Evolutionary conservation across 1,284 basidiomycete species (phyloP), one percentile per base, ranked within the genome.

Genomic region (Cryptococcus jaspeensis): DNA sequence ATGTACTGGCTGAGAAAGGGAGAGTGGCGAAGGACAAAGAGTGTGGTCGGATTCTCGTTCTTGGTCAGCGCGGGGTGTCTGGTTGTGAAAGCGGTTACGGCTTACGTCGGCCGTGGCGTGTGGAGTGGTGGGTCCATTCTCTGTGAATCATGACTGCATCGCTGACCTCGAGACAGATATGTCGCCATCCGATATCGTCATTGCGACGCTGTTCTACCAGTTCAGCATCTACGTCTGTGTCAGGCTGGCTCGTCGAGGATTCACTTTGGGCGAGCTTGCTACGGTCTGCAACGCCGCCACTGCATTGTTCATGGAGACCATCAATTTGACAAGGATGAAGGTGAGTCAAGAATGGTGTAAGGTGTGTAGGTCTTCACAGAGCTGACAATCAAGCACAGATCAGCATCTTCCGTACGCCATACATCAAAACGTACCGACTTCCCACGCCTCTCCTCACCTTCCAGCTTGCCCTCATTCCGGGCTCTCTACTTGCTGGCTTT

Each of bases 191-290:
- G 95, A 99, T 70, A 82, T 92, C 49, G 78, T 85, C 18, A 80
- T 88, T 12, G 84, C 85, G 22, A 86, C 91, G 0, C 73, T 90
- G 45, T 90, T 95, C 78, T 98, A 89, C 76, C 96, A 99, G 72
- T 87, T 92, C 66, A 87, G 90, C 44, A 81, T 98, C 52, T 99
- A 98, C 73, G 83, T 89, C 48, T 90, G 90, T 52, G 84, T 96
- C 49, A 84, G 95, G 22, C 81, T 99, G 36, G 95, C 93, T 0
- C 87, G 96, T 64, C 85, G 89, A 23, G 91, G 90, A 13, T 95
- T 98, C 76, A 99, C 95, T 0, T 82, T 99, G 1, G 96, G 96
- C 47, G 96, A 99, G 74, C 83, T 98, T 11, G 87, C 87, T 18
- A 80, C 97, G 22, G 89, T 96, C 15, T 87, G 88, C 39, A 89